phyloP scores from a whole-genome alignment of 78 protist genomes.

The Andalucia godoyi region DNA sequence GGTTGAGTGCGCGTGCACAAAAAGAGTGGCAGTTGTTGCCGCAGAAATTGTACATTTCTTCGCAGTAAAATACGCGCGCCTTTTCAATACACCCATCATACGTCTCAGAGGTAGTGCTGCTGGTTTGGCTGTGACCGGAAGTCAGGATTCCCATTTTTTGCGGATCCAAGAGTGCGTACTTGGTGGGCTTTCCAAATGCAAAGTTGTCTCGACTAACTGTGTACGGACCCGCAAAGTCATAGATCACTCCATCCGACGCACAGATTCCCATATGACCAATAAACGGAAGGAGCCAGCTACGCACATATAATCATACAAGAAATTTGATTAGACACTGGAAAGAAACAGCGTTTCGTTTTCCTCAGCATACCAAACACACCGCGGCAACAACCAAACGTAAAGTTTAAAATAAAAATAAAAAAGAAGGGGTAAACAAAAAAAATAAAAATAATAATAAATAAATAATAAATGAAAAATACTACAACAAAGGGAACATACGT shows the following conservation, averaged over 20 bases:
- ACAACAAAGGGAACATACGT: background rate
- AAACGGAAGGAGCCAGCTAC: constrained; percentile 38
- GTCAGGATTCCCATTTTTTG: background rate
- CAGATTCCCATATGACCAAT: constrained; percentile 45
- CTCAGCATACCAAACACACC: no score
- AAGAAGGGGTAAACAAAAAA: background rate
- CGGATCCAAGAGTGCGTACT: background rate
- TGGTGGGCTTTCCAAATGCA: constrained; percentile 8
- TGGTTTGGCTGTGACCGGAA: background rate
- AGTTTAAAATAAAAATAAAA: background rate
- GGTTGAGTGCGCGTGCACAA: no score
- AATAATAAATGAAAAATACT: background rate
- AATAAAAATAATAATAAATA: background rate
- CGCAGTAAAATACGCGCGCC: background rate
- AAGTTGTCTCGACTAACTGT: background rate
- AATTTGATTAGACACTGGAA: no score
- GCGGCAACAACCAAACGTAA: no score
- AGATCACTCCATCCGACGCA: constrained; percentile 8
- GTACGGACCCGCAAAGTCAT: constrained; percentile 47
- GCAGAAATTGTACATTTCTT: constrained; percentile 14
- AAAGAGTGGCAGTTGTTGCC: constrained; percentile 46
- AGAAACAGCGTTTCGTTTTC: no score
- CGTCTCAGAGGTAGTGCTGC: background rate
- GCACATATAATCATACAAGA: no score
- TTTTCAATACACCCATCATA: background rate